phyloP scores from a whole-genome alignment of 2,329 filamentous ascomycete species.

The Fusarium heterosporum region DNA sequence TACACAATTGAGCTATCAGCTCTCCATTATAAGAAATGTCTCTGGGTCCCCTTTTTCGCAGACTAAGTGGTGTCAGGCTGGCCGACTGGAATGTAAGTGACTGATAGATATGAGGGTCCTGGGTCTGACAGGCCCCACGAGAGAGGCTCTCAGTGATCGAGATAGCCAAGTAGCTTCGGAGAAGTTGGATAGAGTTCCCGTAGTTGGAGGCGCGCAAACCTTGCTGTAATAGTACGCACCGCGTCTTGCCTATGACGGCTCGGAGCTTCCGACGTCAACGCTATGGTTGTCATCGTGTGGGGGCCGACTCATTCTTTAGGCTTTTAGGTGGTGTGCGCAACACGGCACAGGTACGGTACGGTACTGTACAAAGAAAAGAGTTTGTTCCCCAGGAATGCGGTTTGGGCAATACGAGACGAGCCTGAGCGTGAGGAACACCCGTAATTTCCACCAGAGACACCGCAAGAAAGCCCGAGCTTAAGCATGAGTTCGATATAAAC shows the following conservation, averaged over 20 bases:
- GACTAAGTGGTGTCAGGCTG: constrained; percentile 22
- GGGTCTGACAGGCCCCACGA: constrained; percentile 5
- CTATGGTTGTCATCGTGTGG: constrained; percentile 26
- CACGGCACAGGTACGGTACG: constrained; percentile 5
- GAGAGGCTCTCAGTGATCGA: constrained; percentile 14
- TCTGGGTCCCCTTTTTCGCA: constrained; percentile 8
- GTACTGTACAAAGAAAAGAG: constrained; percentile 22
- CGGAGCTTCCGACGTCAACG: constrained; percentile 31
- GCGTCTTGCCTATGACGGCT: constrained; percentile 25
- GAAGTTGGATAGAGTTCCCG: constrained; percentile 33
- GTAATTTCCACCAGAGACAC: constrained; percentile 8
- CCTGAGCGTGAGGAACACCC: constrained; percentile 5
- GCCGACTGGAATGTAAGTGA: constrained; percentile 38
- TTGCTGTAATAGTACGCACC: constrained; percentile 33
- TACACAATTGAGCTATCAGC: background rate
- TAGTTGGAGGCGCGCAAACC: constrained; percentile 25
- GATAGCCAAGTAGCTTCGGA: constrained; percentile 4
- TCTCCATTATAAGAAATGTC: constrained; percentile 29
- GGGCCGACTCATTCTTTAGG: constrained; percentile 17
- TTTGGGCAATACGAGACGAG: constrained; percentile 35
- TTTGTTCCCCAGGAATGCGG: constrained; percentile 32
- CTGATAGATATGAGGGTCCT: constrained; percentile 32
- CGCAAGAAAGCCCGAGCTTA: constrained; percentile 18
- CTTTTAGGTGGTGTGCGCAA: constrained; percentile 31
- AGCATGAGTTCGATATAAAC: background rate